Percentiles rank a stretch among this genome's conserved stretches.
Conservation (phyloP, 2,329 filamentous ascomycete species). For the Shiraia bambusicola region DNA sequence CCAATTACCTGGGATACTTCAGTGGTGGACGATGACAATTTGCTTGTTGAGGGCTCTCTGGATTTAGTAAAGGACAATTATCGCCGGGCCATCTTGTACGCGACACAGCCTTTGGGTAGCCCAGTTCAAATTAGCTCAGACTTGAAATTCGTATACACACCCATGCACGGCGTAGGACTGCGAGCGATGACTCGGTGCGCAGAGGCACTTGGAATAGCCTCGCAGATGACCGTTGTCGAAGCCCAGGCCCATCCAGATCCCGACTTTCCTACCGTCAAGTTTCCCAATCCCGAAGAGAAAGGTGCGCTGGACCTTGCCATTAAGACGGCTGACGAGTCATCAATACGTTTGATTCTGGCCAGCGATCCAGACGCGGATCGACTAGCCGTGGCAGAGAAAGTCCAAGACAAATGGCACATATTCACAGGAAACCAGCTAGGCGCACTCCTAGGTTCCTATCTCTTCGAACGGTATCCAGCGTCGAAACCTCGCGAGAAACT, state of each 20-base stretch:
- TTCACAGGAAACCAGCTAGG: constrained; percentile 68
- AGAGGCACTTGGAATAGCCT: constrained; percentile 42
- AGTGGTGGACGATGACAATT: constrained; percentile 43
- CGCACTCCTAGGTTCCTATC: constrained; percentile 59
- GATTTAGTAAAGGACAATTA: constrained; percentile 48
- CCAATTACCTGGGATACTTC: constrained; percentile 53
- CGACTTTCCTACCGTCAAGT: constrained; percentile 64
- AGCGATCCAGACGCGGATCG: constrained; percentile 68
- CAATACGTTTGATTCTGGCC: constrained; percentile 57
- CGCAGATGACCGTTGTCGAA: constrained; percentile 52
- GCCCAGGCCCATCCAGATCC: constrained; percentile 61
- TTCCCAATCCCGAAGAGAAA: constrained; percentile 66
- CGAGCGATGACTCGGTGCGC: constrained; percentile 49
- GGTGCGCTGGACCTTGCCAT: constrained; percentile 63
- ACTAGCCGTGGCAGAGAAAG: constrained; percentile 62
- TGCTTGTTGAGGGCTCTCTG: constrained; percentile 47
- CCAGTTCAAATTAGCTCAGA: constrained; percentile 23
- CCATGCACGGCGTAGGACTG: constrained; percentile 59
- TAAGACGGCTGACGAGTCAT: constrained; percentile 53
- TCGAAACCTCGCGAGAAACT: constrained; percentile 45
- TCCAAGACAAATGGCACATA: constrained; percentile 58
- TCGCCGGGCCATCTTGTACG: constrained; percentile 46
- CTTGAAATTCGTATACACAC: constrained; percentile 56
- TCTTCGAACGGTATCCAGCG: constrained; percentile 52
- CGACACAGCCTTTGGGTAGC: constrained; percentile 34